Evolutionary conservation across 176 grass and related monocot species (phyloP).

Genomic region (Chloris gayana): DNA sequence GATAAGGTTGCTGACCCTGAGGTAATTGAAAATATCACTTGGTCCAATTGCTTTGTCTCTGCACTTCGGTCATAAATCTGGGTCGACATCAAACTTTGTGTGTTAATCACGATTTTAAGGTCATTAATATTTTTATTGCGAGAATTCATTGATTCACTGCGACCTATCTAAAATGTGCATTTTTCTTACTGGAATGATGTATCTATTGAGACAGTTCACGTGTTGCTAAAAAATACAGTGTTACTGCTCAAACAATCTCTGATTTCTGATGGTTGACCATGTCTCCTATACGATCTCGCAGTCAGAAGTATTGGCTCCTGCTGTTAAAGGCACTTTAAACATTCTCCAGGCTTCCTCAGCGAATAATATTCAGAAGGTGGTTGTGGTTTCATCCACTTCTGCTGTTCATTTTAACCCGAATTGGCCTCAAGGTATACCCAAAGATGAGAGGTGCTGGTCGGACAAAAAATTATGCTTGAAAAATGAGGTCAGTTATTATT

Average conservation of each 20-base stretch:
- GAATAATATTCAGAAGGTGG: conserved; percentile 35
- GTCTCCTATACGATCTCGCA: not conserved
- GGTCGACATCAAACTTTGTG: too few species aligned
- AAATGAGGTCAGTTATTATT: conserved; percentile 25
- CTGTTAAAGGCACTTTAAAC: conserved; percentile 46
- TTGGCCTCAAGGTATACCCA: conserved; percentile 37
- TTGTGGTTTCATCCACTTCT: conserved; percentile 44
- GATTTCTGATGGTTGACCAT: not conserved
- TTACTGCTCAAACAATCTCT: not conserved
- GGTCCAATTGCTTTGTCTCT: too few species aligned
- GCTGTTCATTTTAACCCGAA: conserved; percentile 33
- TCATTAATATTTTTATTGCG: not conserved
- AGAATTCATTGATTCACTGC: not conserved
- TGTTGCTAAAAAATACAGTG: not conserved
- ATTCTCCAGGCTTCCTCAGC: conserved; percentile 39
- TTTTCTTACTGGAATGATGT: not conserved
- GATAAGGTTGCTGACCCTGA: conserved; percentile 39
- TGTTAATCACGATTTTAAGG: not conserved
- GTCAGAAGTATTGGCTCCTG: conserved; percentile 42
- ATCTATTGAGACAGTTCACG: not conserved
- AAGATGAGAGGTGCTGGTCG: conserved; percentile 57
- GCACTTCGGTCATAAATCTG: too few species aligned
- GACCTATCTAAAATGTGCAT: not conserved
- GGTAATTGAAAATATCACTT: conserved; percentile 20
- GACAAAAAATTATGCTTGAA: conserved; percentile 34